A percentile compares a stretch with the other conserved stretches of the same genome.
These are phyloP conservation scores for Mimosa bimucronata DNA, from an alignment of 306 rosid genomes.

Conservation along the genomic window DNA sequence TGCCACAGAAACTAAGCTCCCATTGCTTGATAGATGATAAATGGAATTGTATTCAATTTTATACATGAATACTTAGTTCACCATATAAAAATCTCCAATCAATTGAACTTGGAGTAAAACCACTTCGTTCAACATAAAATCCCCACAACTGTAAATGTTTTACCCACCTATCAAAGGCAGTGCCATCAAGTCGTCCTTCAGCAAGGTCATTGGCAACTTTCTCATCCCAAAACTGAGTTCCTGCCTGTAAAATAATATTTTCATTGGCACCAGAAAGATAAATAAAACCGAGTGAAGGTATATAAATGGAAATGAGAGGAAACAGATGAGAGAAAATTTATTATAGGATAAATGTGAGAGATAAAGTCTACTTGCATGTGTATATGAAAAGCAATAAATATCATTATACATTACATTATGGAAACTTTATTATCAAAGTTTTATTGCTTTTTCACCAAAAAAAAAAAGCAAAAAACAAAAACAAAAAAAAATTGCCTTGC, in stretches of 20 bases:
- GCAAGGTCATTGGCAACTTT: slow-evolving; percentile 87
- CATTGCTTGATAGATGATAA: slow-evolving; percentile 16
- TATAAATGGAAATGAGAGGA: background rate
- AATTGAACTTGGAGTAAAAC: background rate
- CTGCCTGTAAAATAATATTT: slow-evolving; percentile 65
- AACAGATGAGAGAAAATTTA: background rate
- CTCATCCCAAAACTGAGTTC: slow-evolving; percentile 99
- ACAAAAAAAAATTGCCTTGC: background rate
- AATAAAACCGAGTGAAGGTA: slow-evolving; percentile 26
- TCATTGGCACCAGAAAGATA: slow-evolving; percentile 33
- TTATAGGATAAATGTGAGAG: background rate
- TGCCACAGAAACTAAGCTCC: background rate
- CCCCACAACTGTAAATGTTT: slow-evolving; percentile 12
- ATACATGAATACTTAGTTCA: slow-evolving; percentile 1
- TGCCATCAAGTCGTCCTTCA: slow-evolving; percentile 83
- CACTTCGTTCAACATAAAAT: slow-evolving; percentile 25
- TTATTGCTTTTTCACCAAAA: background rate
- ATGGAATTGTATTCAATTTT: slow-evolving; percentile 1
- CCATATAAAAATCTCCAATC: slow-evolving; percentile 2
- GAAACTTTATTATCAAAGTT: background rate
- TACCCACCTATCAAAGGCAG: slow-evolving; percentile 86
- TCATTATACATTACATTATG: background rate
- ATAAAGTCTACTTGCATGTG: slow-evolving; percentile 8
- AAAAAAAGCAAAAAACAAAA: too few relatives aligned
- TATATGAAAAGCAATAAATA: background rate